Conservation (phyloP, 1,284 basidiomycete genomes). For the Xerocomus amazonicus region DNA sequence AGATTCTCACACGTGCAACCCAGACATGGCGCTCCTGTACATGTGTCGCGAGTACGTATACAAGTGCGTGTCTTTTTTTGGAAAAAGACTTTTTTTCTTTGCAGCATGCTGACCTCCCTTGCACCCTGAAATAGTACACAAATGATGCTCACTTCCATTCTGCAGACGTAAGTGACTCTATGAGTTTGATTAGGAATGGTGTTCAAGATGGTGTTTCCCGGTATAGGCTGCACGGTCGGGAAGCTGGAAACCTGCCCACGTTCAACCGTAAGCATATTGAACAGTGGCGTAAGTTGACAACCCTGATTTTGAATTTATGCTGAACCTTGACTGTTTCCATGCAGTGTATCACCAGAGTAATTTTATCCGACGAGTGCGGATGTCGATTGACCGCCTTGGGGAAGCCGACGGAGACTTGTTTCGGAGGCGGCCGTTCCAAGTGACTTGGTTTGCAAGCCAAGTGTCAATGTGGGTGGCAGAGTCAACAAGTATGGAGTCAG, state of each 20-base stretch:
- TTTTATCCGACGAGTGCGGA: constrained; percentile 52
- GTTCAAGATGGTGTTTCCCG: constrained; percentile 5
- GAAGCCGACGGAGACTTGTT: constrained; percentile 50
- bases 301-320: constrained; percentile 3
- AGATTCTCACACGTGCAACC: constrained; percentile 62
- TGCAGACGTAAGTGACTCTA: constrained; percentile 57
- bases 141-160: constrained; percentile 59
- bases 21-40: constrained; percentile 63
- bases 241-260: constrained; percentile 30
- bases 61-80: constrained; percentile 50
- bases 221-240: constrained; percentile 45
- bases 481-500: background rate
- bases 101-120: constrained; percentile 12
- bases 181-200: background rate
- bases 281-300: constrained; percentile 64
- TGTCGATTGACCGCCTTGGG: constrained; percentile 46
- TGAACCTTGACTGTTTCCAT: constrained; percentile 2
- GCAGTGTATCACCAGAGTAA: constrained; percentile 64
- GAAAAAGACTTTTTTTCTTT: constrained; percentile 2
- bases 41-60: constrained; percentile 68
- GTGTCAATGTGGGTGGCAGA: constrained; percentile 49
- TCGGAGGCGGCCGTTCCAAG: constrained; percentile 62
- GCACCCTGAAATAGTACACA: constrained; percentile 48
- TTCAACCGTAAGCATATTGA: constrained; percentile 67
- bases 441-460: constrained; percentile 69